phyloP scores from a whole-genome alignment of 1,284 basidiomycete genomes.

The Rhodotorula mucilaginosa region DNA sequence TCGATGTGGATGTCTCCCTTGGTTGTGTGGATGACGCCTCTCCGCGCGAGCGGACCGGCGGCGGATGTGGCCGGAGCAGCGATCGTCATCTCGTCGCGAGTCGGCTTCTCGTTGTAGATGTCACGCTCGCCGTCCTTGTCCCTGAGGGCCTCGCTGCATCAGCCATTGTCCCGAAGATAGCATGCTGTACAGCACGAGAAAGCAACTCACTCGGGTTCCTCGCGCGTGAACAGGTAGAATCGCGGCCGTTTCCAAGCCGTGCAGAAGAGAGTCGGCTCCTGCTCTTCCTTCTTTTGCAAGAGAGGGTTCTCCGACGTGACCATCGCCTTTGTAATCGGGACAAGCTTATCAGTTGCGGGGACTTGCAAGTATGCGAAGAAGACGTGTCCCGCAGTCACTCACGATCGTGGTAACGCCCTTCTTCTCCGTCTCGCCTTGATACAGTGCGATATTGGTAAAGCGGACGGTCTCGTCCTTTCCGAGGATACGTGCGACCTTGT shows the following conservation, averaged over 20 bases:
- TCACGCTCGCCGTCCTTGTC: conserved; percentile 89
- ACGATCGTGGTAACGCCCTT: conserved; percentile 77
- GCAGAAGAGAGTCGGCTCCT: conserved; percentile 90
- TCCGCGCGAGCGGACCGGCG: conserved; percentile 62
- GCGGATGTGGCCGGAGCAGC: conserved; percentile 66
- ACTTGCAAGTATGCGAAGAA: not conserved
- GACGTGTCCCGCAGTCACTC: conserved; percentile 45
- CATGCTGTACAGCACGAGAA: not conserved
- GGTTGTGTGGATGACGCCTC: conserved; percentile 90
- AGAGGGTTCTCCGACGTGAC: conserved; percentile 94
- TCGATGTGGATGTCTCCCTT: conserved; percentile 76
- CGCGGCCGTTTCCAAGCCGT: conserved; percentile 88
- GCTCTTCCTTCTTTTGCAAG: conserved; percentile 71
- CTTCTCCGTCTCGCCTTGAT: conserved; percentile 90
- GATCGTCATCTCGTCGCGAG: conserved; percentile 91
- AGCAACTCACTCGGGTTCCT: conserved; percentile 75
- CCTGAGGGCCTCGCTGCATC: conserved; percentile 50
- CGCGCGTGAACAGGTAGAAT: conserved; percentile 95
- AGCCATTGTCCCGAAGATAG: not conserved
- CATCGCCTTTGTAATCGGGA: conserved; percentile 65
- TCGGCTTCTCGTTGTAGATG: conserved; percentile 97
- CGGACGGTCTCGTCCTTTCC: conserved; percentile 94
- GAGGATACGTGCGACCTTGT: conserved; percentile 81
- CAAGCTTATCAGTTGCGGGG: too few relatives aligned
- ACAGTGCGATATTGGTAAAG: conserved; percentile 83